These are phyloP conservation scores for Annulohypoxylon stygium DNA, from an alignment of 495 filamentous ascomycete genomes.

Conservation along the genomic window DNA sequence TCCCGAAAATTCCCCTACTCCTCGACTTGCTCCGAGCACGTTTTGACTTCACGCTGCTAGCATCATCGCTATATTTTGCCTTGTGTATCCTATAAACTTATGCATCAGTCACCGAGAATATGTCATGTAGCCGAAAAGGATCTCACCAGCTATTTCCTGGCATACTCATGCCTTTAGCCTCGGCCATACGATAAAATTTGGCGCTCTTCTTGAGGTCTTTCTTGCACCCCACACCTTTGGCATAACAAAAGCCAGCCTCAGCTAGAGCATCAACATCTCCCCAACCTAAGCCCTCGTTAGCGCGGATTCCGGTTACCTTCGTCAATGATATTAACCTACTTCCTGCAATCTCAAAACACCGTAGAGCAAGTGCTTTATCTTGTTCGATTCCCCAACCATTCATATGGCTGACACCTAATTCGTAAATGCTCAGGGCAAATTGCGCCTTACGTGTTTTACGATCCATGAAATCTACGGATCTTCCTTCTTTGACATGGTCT, in stretches of 20 bases:
- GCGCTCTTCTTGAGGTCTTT: conserved; percentile 97
- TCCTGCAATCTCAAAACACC: conserved; percentile 96
- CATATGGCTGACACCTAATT: conserved; percentile 95
- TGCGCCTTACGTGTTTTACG: conserved; percentile 86
- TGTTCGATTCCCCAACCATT: conserved; percentile 98
- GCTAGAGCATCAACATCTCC: conserved; percentile 95
- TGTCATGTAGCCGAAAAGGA: conserved; percentile 30
- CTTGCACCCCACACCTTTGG: conserved; percentile 86
- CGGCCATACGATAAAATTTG: conserved; percentile 88
- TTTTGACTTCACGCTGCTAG: conserved; percentile 50
- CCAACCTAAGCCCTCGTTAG: conserved; percentile 70
- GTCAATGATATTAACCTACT: conserved; percentile 62
- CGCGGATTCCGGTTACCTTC: not conserved
- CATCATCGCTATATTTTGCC: conserved; percentile 83
- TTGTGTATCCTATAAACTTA: conserved; percentile 86
- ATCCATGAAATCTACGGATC: conserved; percentile 72
- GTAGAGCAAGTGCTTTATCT: conserved; percentile 86
- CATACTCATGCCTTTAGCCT: conserved; percentile 95
- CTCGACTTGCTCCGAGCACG: conserved; percentile 61
- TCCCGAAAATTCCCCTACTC: conserved; percentile 60
- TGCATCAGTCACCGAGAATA: conserved; percentile 14
- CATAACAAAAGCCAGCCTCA: conserved; percentile 90
- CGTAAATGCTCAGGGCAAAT: conserved; percentile 94
- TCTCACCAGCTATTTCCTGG: conserved; percentile 96
- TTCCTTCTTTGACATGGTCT: conserved; percentile 71